A percentile compares a stretch with the other conserved stretches of the same genome.
Evolutionary conservation across 1,284 basidiomycete species (phyloP).

Genomic region (Trichosporon sp.): DNA sequence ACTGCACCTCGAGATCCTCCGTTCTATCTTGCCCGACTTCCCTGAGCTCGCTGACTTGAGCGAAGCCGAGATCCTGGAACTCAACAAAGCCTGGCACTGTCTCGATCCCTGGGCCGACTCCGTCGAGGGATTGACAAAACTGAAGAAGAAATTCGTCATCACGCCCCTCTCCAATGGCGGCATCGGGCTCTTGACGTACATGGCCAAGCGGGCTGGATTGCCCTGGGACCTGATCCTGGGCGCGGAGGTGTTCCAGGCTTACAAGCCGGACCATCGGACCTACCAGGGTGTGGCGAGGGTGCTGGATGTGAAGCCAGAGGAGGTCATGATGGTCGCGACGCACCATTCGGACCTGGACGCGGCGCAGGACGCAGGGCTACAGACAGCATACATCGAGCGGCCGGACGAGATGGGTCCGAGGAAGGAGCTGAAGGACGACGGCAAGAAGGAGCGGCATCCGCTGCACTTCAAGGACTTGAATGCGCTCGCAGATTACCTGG

Average conservation of each 20-base stretch:
- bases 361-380: constrained; percentile 25
- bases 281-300: constrained; percentile 26
- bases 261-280: constrained; percentile 25
- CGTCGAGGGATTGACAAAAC: constrained; percentile 12
- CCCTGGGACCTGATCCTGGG: constrained; percentile 27
- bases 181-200: constrained; percentile 24
- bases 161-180: constrained; percentile 29
- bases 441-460: constrained; percentile 13
- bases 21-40: constrained; percentile 17
- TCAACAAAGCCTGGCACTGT: constrained; percentile 29
- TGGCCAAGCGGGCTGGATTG: constrained; percentile 28
- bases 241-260: constrained; percentile 28
- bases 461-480: constrained; percentile 24
- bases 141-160: constrained; percentile 24
- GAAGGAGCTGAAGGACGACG: constrained; percentile 19
- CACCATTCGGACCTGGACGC: constrained; percentile 29
- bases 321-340: constrained; percentile 31
- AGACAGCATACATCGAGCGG: constrained; percentile 30
- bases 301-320: constrained; percentile 9
- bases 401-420: constrained; percentile 22
- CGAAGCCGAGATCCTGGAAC: constrained; percentile 14
- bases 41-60: neutral
- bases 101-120: constrained; percentile 28
- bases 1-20: constrained; percentile 27
- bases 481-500: constrained; percentile 25